Evolutionary conservation across 2,329 filamentous ascomycete species (phyloP).

Genomic region (Aspergillus tanneri): DNA sequence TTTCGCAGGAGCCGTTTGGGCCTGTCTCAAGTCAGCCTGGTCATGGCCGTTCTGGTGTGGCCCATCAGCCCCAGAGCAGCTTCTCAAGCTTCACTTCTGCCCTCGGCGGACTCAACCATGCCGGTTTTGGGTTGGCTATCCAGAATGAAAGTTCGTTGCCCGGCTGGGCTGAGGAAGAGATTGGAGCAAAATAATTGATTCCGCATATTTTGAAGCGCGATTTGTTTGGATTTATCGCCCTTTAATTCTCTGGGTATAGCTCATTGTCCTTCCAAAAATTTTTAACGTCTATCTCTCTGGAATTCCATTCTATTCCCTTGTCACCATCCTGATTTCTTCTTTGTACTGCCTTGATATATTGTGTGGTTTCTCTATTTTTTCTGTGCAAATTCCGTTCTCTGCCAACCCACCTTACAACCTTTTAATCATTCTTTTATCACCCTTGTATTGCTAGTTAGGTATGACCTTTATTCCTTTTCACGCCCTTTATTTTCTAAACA

Average conservation of each 20-base stretch:
- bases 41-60: slow-evolving; percentile 36
- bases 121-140: slow-evolving; percentile 60
- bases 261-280: slow-evolving; percentile 23
- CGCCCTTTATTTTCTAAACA: slow-evolving; percentile 20
- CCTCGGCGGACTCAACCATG: slow-evolving; percentile 58
- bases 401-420: slow-evolving; percentile 25
- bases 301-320: slow-evolving; percentile 17
- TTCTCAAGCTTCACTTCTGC: slow-evolving; percentile 61
- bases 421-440: slow-evolving; percentile 33
- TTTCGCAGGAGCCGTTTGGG: slow-evolving; percentile 59
- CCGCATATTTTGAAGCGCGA: slow-evolving; percentile 13
- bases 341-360: slow-evolving; percentile 25
- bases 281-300: slow-evolving; percentile 23
- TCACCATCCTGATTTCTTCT: slow-evolving; percentile 25
- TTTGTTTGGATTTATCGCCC: slow-evolving; percentile 17
- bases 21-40: slow-evolving; percentile 38
- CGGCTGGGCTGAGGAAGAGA: slow-evolving; percentile 65
- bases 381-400: slow-evolving; percentile 29
- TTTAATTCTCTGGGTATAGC: slow-evolving; percentile 19
- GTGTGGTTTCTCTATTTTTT: slow-evolving; percentile 21
- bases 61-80: slow-evolving; percentile 50
- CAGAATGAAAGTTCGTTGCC: slow-evolving; percentile 58
- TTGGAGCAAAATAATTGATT: slow-evolving; percentile 52
- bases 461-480: slow-evolving; percentile 30
- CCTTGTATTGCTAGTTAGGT: slow-evolving; percentile 43